Evolutionary conservation across 345 rosid genomes (phyloP).

Genomic region (Lepidium africanum): DNA sequence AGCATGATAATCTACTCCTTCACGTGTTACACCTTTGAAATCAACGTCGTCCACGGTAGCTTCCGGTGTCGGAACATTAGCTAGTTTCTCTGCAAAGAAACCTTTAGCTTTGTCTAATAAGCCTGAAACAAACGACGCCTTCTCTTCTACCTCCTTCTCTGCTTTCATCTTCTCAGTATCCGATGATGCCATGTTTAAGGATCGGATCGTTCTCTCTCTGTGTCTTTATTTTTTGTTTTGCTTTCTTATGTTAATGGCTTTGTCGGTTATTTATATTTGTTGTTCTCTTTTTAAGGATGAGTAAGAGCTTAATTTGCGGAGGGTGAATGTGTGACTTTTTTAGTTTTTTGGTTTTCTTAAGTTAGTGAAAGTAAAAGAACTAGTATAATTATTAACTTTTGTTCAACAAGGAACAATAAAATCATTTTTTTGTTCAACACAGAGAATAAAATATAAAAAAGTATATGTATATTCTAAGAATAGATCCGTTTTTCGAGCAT

Average conservation of each 20-base stretch:
- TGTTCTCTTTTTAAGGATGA: background rate
- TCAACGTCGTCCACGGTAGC: slow-evolving; percentile 53
- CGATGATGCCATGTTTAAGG: slow-evolving; percentile 1
- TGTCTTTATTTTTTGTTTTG: background rate
- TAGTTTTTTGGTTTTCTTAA: background rate
- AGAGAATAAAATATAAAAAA: background rate
- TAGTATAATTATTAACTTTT: background rate
- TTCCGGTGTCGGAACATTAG: slow-evolving; percentile 64
- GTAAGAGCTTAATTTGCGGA: slow-evolving; percentile 11
- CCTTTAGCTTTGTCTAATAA: slow-evolving; percentile 62
- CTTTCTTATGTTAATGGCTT: background rate
- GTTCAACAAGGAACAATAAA: too few species aligned
- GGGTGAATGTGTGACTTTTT: background rate
- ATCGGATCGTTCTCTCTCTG: background rate
- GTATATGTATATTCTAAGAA: background rate
- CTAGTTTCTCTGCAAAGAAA: slow-evolving; percentile 64
- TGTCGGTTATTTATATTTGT: background rate
- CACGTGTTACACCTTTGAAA: slow-evolving; percentile 48
- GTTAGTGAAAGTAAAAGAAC: background rate
- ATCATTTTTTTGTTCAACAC: too few species aligned
- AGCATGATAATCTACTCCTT: slow-evolving; percentile 54
- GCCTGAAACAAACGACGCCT: slow-evolving; percentile 27
- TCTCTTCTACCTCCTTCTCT: slow-evolving; percentile 22
- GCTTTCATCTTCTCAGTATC: background rate
- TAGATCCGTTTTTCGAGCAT: slow-evolving; percentile 9